These are phyloP conservation scores for Glaciozyma martinii DNA, from an alignment of 768 basidiomycete genomes.

Conservation along the genomic window DNA sequence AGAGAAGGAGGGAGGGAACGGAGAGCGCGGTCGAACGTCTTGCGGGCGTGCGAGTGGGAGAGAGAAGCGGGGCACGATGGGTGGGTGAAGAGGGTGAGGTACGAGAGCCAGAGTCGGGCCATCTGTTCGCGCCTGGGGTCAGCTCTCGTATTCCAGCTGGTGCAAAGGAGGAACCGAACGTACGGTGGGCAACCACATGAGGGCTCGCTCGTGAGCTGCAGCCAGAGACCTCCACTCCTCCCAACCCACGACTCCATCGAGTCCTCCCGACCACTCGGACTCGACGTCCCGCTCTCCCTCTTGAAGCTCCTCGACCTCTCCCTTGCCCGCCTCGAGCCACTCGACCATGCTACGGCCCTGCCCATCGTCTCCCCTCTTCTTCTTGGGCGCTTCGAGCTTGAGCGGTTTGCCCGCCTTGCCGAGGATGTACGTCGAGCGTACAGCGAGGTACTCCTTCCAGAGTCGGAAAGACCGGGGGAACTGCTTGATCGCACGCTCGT, in stretches of 20 bases:
- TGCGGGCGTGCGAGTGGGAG: slow-evolving; percentile 79
- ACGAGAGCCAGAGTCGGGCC: slow-evolving; percentile 88
- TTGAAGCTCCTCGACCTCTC: slow-evolving; percentile 38
- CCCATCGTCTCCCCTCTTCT: slow-evolving; percentile 65
- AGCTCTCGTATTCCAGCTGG: too few relatives aligned
- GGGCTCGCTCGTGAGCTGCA: slow-evolving; percentile 78
- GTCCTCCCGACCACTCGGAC: slow-evolving; percentile 60
- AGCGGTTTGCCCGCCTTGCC: slow-evolving; percentile 50
- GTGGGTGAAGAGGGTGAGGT: slow-evolving; percentile 80
- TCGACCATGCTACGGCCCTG: slow-evolving; percentile 25
- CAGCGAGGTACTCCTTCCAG: slow-evolving; percentile 84
- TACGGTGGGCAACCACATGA: slow-evolving; percentile 90
- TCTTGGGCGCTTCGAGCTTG: slow-evolving; percentile 77
- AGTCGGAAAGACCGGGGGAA: slow-evolving; percentile 88
- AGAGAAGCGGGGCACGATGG: slow-evolving; percentile 75
- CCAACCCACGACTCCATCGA: slow-evolving; percentile 87
- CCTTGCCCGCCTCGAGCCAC: slow-evolving; percentile 28
- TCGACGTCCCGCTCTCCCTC: slow-evolving; percentile 29
- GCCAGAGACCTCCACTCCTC: slow-evolving; percentile 88
- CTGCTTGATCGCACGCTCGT: slow-evolving; percentile 77
- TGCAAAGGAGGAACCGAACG: not conserved
- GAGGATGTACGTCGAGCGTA: slow-evolving; percentile 75
- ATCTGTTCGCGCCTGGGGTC: slow-evolving; percentile 47
- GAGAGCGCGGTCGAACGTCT: slow-evolving; percentile 87
- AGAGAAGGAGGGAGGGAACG: slow-evolving; percentile 87